Percentiles rank a stretch among this genome's conserved stretches.
Conservation (phyloP, 805 yeast genomes). For the Candida hungchunana region DNA sequence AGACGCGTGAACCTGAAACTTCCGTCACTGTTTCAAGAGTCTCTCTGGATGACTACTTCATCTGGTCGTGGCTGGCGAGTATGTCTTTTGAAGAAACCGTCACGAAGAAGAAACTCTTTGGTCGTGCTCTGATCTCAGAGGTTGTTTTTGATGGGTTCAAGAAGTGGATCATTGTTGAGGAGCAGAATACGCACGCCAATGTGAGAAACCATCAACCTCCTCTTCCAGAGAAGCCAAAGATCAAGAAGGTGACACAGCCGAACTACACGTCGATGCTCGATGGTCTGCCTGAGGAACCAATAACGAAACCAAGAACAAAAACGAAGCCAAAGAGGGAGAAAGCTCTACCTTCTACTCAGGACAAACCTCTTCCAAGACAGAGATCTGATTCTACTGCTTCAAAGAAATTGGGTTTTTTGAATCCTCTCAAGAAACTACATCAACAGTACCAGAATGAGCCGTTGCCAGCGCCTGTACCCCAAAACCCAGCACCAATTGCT, state of each 20-base stretch:
- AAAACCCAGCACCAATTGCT: slow-evolving; percentile 2
- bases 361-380: slow-evolving; percentile 1
- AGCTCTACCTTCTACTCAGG: slow-evolving; percentile 6
- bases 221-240: slow-evolving; percentile 20
- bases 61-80: slow-evolving; percentile 88
- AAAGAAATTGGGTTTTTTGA: slow-evolving; percentile 8
- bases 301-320: slow-evolving; percentile 1
- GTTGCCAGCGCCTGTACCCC: slow-evolving; percentile 9
- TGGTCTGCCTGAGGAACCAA: slow-evolving; percentile 18
- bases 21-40: slow-evolving; percentile 48
- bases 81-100: slow-evolving; percentile 70
- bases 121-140: slow-evolving; percentile 77
- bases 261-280: slow-evolving; percentile 22
- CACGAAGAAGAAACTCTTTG: slow-evolving; percentile 63
- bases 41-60: slow-evolving; percentile 79
- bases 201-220: slow-evolving; percentile 21
- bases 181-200: slow-evolving; percentile 41
- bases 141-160: slow-evolving; percentile 72
- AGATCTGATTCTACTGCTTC: slow-evolving; percentile 10
- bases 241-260: slow-evolving; percentile 19
- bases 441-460: slow-evolving; percentile 5
- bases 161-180: slow-evolving; percentile 77
- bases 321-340: slow-evolving; percentile 9
- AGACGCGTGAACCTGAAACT: slow-evolving; percentile 17
- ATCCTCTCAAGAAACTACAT: slow-evolving; percentile 7